phyloP scores from a whole-genome alignment of 2,329 filamentous ascomycete species.

The Fusarium sp. region DNA sequence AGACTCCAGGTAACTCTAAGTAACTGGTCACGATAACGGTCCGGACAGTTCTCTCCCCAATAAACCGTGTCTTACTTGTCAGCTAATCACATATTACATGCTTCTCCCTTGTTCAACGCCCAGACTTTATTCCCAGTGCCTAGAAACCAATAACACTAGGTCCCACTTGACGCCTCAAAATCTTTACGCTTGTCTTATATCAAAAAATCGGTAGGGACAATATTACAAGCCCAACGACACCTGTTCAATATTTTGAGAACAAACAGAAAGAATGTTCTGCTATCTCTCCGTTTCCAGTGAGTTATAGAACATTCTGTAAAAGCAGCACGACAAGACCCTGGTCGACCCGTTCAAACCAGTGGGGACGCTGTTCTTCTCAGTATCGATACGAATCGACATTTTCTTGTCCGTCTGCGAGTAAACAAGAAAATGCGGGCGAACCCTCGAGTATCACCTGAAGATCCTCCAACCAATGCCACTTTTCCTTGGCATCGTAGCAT shows the following conservation, averaged over 20 bases:
- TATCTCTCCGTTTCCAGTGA: not conserved
- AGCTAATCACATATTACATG: constrained; percentile 20
- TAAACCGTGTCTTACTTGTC: constrained; percentile 20
- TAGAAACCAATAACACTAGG: not conserved
- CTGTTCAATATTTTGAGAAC: constrained; percentile 2
- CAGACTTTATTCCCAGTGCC: constrained; percentile 14
- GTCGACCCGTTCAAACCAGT: constrained; percentile 3
- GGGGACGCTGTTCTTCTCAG: not conserved
- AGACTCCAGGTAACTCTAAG: no score
- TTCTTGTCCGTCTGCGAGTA: constrained; percentile 1
- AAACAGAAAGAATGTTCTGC: not conserved
- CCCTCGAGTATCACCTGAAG: constrained; percentile 1
- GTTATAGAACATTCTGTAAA: not conserved
- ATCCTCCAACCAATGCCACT: constrained; percentile 18
- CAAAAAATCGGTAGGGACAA: not conserved
- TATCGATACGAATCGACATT: constrained; percentile 5
- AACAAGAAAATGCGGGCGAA: constrained; percentile 27
- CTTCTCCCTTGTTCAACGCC: constrained; percentile 25
- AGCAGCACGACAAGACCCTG: constrained; percentile 11
- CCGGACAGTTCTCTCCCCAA: not conserved
- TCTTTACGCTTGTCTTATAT: not conserved
- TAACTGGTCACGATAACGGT: constrained; percentile 6
- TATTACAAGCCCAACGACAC: constrained; percentile 1
- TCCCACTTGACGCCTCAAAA: constrained; percentile 29
- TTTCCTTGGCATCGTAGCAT: constrained; percentile 26